These are phyloP conservation scores for Chondrus crispus DNA, from an alignment of 23 red algal species.

Conservation along the genomic window DNA sequence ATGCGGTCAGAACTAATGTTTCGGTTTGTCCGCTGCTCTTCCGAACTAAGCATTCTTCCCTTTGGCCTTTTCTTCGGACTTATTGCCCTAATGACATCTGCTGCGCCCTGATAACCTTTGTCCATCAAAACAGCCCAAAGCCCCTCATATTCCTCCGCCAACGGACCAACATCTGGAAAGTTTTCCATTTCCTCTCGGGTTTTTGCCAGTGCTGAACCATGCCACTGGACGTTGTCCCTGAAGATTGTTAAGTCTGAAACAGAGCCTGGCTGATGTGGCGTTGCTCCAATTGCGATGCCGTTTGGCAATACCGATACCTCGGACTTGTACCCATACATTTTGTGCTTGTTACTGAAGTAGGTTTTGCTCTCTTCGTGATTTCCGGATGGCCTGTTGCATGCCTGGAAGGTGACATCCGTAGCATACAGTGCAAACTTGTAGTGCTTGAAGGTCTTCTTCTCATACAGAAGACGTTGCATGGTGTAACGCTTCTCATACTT, in stretches of 20 bases:
- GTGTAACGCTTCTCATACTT: neutral
- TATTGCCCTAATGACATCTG: neutral
- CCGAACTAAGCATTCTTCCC: neutral
- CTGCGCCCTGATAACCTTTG: neutral
- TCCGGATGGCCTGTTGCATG: neutral
- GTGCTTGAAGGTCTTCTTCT: neutral
- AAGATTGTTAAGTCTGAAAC: neutral
- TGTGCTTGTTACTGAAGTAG: neutral
- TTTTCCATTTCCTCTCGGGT: neutral
- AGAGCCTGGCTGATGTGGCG: neutral
- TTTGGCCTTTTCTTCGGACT: neutral
- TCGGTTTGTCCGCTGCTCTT: neutral
- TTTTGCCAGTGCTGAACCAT: too few species aligned
- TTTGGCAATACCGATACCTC: slow-evolving; percentile 13
- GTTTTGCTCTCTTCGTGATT: neutral
- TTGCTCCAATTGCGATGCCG: too few species aligned
- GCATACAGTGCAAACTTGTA: neutral
- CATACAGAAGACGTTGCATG: neutral
- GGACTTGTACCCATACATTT: neutral
- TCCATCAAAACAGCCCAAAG: neutral
- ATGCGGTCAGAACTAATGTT: neutral
- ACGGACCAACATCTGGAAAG: neutral
- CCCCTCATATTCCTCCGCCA: neutral
- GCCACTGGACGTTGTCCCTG: neutral
- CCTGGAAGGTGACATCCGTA: neutral